phyloP scores from a whole-genome alignment of 108 stramenopile genomes.

The Nitzschia inconspicua region DNA sequence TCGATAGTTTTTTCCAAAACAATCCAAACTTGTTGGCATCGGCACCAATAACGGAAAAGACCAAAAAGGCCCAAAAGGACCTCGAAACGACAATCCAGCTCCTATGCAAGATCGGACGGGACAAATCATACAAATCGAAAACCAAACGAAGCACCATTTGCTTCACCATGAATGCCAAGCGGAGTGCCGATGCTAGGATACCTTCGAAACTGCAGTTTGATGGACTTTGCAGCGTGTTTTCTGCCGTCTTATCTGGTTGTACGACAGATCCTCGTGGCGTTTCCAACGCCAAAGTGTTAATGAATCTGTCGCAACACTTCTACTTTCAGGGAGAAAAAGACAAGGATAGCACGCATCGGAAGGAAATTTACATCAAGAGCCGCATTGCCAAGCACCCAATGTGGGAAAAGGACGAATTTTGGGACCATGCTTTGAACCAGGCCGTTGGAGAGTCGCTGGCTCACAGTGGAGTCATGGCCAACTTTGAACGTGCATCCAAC shows the following conservation, averaged over 20 bases:
- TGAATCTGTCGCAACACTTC: conserved; percentile 73
- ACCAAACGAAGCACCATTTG: conserved; percentile 47
- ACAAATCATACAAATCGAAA: conserved; percentile 28
- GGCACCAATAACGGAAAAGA: neutral
- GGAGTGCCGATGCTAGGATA: conserved; percentile 43
- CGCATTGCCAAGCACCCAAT: conserved; percentile 47
- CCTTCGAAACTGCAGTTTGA: conserved; percentile 42
- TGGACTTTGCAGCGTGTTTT: conserved; percentile 50
- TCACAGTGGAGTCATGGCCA: conserved; percentile 63
- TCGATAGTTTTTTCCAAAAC: conserved; percentile 25
- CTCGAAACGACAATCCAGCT: conserved; percentile 17
- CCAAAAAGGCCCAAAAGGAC: conserved; percentile 5
- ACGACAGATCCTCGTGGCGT: conserved; percentile 31
- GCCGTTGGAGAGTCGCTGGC: conserved; percentile 62
- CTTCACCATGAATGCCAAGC: conserved; percentile 65
- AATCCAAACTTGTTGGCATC: conserved; percentile 1
- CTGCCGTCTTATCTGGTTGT: conserved; percentile 61
- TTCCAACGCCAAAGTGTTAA: conserved; percentile 66
- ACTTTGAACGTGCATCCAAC: conserved; percentile 33
- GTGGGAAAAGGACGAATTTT: conserved; percentile 67
- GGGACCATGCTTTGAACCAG: conserved; percentile 66
- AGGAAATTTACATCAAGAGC: conserved; percentile 45
- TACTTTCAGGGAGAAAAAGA: conserved; percentile 22
- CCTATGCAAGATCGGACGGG: conserved; percentile 33
- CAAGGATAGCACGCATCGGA: too few species aligned